These are phyloP conservation scores for Ascochyta fabae DNA, from an alignment of 2,329 filamentous ascomycete species.

Conservation along the genomic window DNA sequence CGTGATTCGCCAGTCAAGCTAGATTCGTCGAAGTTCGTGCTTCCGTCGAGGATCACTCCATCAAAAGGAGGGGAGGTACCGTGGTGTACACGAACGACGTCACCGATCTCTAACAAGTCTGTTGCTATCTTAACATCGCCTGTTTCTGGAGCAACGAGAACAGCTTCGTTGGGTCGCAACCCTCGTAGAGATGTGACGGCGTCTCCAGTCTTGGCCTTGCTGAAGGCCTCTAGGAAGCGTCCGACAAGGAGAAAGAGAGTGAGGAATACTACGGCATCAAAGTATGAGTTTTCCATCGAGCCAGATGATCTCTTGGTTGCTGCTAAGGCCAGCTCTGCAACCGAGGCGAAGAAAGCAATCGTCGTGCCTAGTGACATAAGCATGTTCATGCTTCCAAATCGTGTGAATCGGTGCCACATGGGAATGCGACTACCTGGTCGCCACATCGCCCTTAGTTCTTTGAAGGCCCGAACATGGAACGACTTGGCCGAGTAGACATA, in stretches of 20 bases:
- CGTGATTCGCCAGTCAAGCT: constrained; percentile 83
- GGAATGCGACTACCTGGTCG: constrained; percentile 75
- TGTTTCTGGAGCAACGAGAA: constrained; percentile 63
- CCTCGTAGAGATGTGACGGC: constrained; percentile 81
- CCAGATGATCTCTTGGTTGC: constrained; percentile 49
- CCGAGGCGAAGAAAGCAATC: constrained; percentile 84
- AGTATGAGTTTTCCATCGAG: constrained; percentile 64
- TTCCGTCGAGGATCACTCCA: constrained; percentile 64
- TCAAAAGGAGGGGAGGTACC: constrained; percentile 87
- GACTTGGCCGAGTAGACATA: constrained; percentile 87
- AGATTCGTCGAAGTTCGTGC: constrained; percentile 82
- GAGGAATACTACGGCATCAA: constrained; percentile 90
- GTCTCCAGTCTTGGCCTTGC: constrained; percentile 87
- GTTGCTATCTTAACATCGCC: constrained; percentile 59
- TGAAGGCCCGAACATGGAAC: constrained; percentile 80
- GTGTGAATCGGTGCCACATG: constrained; percentile 77
- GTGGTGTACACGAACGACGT: constrained; percentile 72
- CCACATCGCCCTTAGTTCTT: constrained; percentile 82
- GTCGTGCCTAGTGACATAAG: constrained; percentile 87
- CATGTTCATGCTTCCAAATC: constrained; percentile 98
- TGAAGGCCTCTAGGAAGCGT: constrained; percentile 84
- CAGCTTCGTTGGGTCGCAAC: constrained; percentile 77
- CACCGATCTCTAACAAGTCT: constrained; percentile 67
- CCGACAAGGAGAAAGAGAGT: constrained; percentile 83
- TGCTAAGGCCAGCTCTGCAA: constrained; percentile 74